Evolutionary conservation across 192 early-diverging fungal species (phyloP), one percentile per base, ranked within the genome.

Genomic region (Phycomyces nitens): DNA sequence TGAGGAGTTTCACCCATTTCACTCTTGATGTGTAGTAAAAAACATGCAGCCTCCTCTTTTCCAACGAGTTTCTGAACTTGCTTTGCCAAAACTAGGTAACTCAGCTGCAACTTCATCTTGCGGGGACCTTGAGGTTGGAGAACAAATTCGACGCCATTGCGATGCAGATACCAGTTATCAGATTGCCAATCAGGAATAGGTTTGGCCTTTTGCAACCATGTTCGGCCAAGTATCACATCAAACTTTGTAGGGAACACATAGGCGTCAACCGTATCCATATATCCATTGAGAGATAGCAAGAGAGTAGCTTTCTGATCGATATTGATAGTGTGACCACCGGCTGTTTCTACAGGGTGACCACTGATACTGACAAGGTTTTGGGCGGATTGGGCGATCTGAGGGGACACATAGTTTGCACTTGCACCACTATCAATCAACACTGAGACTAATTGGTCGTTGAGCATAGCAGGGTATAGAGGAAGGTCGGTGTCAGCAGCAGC

Each of bases 391-490:
- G 47, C 23, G 47, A 39, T 12, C 0, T 61, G 24, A n/a, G 59
- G 59, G 0, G 47, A 61, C 1, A 61, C 59, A 51, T 51, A 61
- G 11, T 61, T 61, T 52, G 44, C 59, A 21, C 59, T 61, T n/a
- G 59, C 59, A 39, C 59, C 27, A 22, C 1, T 7, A 21, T 61
- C 27, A 38, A 61, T 52, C 2, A 59, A 15, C 1, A 42, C 40
- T 6, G 26, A 18, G 5, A 59, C n/a, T 11, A 0, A 7, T 0
- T 59, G 18, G 18, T 16, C 42, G 14, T 47, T 47, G 21, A 26
- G 22, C 4, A 21, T n/a, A 16, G 18, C 21, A 14, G 41, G 6
- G 7, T 59, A 59, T 3, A 47, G 42, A 44, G 58, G 58, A 5
- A 59, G 23, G 11, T 1, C 42, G 5, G 58, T 59, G 5, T 26